Evolutionary conservation across 192 early-diverging fungal species (phyloP).

Genomic region (Rhizophlyctis rosea): DNA sequence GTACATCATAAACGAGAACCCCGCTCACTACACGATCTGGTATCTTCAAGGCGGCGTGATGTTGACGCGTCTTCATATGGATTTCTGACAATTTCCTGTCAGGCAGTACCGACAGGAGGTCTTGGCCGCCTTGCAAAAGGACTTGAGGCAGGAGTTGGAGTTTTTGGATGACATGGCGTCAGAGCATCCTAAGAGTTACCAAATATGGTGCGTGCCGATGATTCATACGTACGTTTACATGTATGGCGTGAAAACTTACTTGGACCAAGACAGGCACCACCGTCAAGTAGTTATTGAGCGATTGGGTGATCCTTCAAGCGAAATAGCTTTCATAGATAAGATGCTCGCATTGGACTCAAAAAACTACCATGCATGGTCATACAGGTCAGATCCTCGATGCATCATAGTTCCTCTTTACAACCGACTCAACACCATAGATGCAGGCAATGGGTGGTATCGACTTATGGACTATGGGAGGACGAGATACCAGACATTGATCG

Average conservation of each 20-base stretch:
- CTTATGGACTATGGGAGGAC: conserved; percentile 72
- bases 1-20: conserved; percentile 77
- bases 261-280: conserved; percentile 83
- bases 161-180: conserved; percentile 70
- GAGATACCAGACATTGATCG: conserved; percentile 76
- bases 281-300: conserved; percentile 70
- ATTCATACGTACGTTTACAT: no score
- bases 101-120: conserved; percentile 83
- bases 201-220: conserved; percentile 76
- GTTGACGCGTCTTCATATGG: neutral
- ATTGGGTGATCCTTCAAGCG: conserved; percentile 49
- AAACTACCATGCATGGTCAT: conserved; percentile 99
- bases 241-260: no score
- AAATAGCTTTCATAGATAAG: conserved; percentile 69
- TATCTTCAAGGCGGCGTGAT: conserved; percentile 23
- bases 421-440: no score
- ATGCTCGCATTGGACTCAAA: conserved; percentile 82
- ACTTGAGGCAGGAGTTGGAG: conserved; percentile 71
- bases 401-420: neutral
- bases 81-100: conserved; percentile 6
- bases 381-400: conserved; percentile 58
- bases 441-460: conserved; percentile 85
- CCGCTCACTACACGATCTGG: conserved; percentile 97
- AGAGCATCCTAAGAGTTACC: conserved; percentile 89
- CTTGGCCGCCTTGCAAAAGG: conserved; percentile 62